Evolutionary conservation across 179 eudicot species (phyloP).

Genomic region (Actinidia polygama): DNA sequence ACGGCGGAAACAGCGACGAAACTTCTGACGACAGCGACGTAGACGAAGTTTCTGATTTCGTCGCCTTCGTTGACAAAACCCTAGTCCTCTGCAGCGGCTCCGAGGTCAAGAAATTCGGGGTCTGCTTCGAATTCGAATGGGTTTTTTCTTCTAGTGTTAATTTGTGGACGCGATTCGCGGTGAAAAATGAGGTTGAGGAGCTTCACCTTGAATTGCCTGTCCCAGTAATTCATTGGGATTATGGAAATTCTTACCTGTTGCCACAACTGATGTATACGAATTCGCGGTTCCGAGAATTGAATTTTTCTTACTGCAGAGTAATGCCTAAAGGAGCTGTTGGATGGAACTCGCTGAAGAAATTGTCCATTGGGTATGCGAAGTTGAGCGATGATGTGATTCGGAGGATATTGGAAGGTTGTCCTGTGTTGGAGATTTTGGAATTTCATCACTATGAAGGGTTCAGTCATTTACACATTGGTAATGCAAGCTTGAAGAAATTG

Average conservation of each 20-base stretch:
- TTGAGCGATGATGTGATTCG: constrained; percentile 3
- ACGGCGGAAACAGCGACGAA: no score
- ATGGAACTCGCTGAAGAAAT: constrained; percentile 5
- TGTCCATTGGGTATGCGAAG: not conserved
- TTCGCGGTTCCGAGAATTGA: not conserved
- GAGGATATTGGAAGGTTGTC: constrained; percentile 9
- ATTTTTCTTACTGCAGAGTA: not conserved
- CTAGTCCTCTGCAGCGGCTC: constrained; percentile 1
- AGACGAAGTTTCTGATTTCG: not conserved
- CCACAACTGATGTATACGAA: constrained; percentile 2
- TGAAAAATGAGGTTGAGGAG: not conserved
- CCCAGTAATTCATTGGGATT: no score
- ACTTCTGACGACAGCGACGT: not conserved
- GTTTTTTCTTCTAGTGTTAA: not conserved
- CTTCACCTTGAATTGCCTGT: not conserved
- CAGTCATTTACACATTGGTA: not conserved
- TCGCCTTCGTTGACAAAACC: not conserved
- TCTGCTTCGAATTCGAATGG: not conserved
- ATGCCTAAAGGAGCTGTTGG: constrained; percentile 3
- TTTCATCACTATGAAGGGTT: not conserved
- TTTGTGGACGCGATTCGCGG: not conserved
- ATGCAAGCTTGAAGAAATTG: constrained; percentile 6
- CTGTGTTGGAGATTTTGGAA: constrained; percentile 20
- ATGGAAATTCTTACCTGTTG: not conserved
- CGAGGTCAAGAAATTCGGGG: not conserved